Evolutionary conservation across 176 grass and related monocot species (phyloP), one percentile per base, ranked within the genome.

Genomic region (Luzula sylvatica): DNA sequence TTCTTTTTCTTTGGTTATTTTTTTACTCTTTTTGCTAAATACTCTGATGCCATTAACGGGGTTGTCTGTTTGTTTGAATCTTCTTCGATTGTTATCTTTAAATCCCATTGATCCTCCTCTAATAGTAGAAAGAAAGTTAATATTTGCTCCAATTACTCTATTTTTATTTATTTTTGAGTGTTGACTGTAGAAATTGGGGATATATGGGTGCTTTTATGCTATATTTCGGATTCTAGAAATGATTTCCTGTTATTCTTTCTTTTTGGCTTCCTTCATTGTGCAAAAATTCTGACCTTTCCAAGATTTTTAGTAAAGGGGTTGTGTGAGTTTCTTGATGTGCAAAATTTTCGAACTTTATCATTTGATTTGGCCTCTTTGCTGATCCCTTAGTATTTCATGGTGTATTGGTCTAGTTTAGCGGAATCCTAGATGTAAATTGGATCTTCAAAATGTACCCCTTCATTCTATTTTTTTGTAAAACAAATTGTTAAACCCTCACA

Each of bases 71-170:
- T 43, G 11, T 46, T n/a, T n/a, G n/a, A n/a, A n/a, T n/a, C 45
- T 6, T 66, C 69, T n/a, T 58, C 20, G 38, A 65, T 20, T 20
- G 11, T 18, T 40, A 19, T 70, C 57, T 38, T 18, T 47, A 24
- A 38, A 7, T 32, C 14, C 11, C 12, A 32, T 76, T 40, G 20
- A 13, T 5, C 35, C 51, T 26, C 53, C 55, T 25, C 2, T 18
- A 43, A 8, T 55, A n/a, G 9, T 2, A 20, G 3, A 19, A 30
- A 30, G 23, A 26, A 29, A 14, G 40, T 38, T 2, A 19, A 9
- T 18, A 15, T 15, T 22, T 54, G 13, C 5, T 54, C 22, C 11
- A 54, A 26, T 21, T 20, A 11, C 8, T 51, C 15, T 0, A 51
- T 51, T 19, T 4, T 19, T 51, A 12, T 17, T 51, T 4, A 8